Conservation (phyloP, 306 rosid species). For the Prunus mume region DNA sequence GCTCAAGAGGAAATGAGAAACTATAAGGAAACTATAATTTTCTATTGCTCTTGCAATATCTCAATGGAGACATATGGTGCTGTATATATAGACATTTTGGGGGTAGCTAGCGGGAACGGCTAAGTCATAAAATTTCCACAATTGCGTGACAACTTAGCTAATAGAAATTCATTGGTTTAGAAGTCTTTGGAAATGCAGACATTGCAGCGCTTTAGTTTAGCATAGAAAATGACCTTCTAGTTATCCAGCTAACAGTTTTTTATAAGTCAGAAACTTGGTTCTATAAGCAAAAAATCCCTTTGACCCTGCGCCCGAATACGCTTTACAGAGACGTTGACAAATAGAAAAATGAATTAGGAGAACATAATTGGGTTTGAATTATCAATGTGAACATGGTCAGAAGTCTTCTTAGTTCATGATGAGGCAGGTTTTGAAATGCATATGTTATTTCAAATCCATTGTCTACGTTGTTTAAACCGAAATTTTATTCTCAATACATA, state of each 20-base stretch:
- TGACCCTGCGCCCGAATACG: neutral
- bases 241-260: neutral
- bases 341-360: neutral
- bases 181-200: neutral
- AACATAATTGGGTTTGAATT: neutral
- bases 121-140: neutral
- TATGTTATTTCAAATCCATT: no score
- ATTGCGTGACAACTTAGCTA: neutral
- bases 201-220: neutral
- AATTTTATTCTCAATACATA: no score
- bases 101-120: neutral
- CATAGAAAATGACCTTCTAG: neutral
- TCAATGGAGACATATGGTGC: neutral
- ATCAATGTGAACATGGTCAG: neutral
- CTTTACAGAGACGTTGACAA: neutral
- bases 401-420: neutral
- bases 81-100: neutral
- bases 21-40: neutral
- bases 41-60: neutral
- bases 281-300: neutral
- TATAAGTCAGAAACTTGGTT: slow-evolving; percentile 1
- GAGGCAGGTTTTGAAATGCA: no score
- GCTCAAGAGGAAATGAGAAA: neutral
- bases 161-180: neutral
- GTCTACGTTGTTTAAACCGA: no score